Conservation (phyloP, 306 rosid species). For the Astragalus glycyphyllos region DNA sequence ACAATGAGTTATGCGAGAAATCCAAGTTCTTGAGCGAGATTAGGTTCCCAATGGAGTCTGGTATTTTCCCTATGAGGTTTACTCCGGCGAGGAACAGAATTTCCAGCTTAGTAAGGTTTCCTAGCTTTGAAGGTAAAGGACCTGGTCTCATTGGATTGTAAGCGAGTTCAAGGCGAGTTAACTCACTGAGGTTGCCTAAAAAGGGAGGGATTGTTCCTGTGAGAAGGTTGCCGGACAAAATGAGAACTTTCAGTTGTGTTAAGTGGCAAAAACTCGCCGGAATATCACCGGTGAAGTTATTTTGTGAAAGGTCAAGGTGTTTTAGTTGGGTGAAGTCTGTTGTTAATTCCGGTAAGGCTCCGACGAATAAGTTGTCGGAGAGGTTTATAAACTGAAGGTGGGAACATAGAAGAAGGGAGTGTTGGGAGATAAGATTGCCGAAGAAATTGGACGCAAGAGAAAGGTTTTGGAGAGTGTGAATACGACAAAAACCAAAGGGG, state of each 20-base stretch:
- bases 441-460: constrained; percentile 45
- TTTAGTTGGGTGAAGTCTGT: constrained; percentile 46
- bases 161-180: constrained; percentile 55
- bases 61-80: constrained; percentile 65
- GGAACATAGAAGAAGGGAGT: constrained; percentile 60
- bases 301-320: constrained; percentile 55
- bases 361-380: constrained; percentile 55
- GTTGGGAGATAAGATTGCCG: constrained; percentile 53
- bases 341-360: constrained; percentile 66
- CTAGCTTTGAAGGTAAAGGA: constrained; percentile 68
- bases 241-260: constrained; percentile 46
- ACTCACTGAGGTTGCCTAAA: constrained; percentile 66
- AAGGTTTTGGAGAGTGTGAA: constrained; percentile 63
- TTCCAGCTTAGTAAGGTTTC: constrained; percentile 66
- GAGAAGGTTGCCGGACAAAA: constrained; percentile 54
- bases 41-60: constrained; percentile 74
- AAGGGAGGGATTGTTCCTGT: constrained; percentile 65
- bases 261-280: constrained; percentile 66
- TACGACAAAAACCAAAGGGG: constrained; percentile 70
- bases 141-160: constrained; percentile 48
- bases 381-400: constrained; percentile 62
- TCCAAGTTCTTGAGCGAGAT: constrained; percentile 60
- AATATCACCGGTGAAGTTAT: constrained; percentile 76
- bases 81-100: constrained; percentile 22
- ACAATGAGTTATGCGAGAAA: constrained; percentile 55